Evolutionary conservation across 2,329 filamentous ascomycete genomes (phyloP).

Genomic region (Trichoderma pleuroti): DNA sequence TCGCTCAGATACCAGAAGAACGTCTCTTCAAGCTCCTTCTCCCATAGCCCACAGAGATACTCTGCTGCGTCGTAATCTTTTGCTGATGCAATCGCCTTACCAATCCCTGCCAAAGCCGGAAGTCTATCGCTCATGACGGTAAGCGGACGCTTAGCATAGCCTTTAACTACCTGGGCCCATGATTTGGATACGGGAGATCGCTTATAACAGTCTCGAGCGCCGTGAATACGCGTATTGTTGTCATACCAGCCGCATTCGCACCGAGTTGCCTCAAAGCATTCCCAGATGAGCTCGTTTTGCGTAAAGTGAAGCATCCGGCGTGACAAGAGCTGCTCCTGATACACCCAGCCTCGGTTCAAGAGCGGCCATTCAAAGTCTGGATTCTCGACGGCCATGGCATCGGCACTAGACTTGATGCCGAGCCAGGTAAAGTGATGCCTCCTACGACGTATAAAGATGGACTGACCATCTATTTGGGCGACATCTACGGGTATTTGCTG

Average conservation of each 20-base stretch:
- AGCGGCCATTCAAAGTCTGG: slow-evolving; percentile 8
- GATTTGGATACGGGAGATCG: background rate
- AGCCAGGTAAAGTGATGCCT: slow-evolving; percentile 17
- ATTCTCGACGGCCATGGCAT: background rate
- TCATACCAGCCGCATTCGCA: slow-evolving; percentile 22
- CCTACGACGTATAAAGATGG: slow-evolving; percentile 16
- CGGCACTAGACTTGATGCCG: background rate
- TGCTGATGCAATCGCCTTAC: slow-evolving; percentile 1
- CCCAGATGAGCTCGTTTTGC: slow-evolving; percentile 21
- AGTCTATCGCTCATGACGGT: slow-evolving; percentile 16
- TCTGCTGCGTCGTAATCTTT: background rate
- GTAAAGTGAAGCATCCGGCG: slow-evolving; percentile 24
- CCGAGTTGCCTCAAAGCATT: slow-evolving; percentile 15
- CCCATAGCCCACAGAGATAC: slow-evolving; percentile 20
- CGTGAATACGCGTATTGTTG: background rate
- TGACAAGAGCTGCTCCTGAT: slow-evolving; percentile 25
- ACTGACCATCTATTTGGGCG: background rate
- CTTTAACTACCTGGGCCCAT: slow-evolving; percentile 10
- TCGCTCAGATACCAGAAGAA: slow-evolving; percentile 19
- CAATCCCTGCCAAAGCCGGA: slow-evolving; percentile 20
- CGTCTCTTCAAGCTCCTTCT: slow-evolving; percentile 4
- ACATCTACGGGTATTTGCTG: background rate
- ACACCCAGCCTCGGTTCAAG: slow-evolving; percentile 23
- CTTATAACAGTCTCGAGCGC: background rate
- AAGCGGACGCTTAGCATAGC: slow-evolving; percentile 15